phyloP scores from a whole-genome alignment of 768 basidiomycete species.

The Hericium rajendrae region DNA sequence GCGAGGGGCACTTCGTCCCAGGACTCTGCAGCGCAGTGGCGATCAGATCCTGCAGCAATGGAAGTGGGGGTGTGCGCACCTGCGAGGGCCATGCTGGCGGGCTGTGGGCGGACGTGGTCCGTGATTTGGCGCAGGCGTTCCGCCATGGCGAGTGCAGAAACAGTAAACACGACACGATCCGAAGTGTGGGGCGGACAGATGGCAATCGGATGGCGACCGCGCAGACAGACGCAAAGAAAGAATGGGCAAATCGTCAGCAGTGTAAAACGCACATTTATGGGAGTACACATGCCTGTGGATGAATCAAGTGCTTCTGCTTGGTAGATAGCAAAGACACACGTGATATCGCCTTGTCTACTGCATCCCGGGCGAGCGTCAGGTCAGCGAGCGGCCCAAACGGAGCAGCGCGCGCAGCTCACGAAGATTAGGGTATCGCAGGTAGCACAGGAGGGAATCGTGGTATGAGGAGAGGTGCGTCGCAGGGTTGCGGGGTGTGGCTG shows the following conservation, averaged over 20 bases:
- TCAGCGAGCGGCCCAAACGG: too few species aligned
- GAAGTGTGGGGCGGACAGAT: background rate
- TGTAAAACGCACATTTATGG: background rate
- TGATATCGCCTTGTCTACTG: background rate
- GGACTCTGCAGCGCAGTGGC: conserved; percentile 35
- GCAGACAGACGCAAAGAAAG: background rate
- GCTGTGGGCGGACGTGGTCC: conserved; percentile 35
- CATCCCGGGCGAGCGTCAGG: background rate
- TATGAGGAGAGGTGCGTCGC: too few species aligned
- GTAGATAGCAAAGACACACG: background rate
- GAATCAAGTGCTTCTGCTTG: background rate
- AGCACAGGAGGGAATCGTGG: too few species aligned
- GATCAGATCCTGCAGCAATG: conserved; percentile 2
- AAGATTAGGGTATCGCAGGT: too few species aligned
- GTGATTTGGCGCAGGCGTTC: conserved; percentile 52
- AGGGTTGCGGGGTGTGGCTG: too few species aligned
- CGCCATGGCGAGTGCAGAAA: conserved; percentile 29
- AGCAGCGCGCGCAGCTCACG: too few species aligned
- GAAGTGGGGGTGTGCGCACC: conserved; percentile 30
- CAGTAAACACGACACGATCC: background rate
- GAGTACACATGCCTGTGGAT: background rate
- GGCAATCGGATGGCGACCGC: too few species aligned
- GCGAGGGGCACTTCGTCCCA: conserved; percentile 76
- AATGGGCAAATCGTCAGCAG: background rate
- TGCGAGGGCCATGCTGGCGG: conserved; percentile 22